phyloP scores from a whole-genome alignment of 192 early-diverging fungal genomes.

The Coemansia interrupta region DNA sequence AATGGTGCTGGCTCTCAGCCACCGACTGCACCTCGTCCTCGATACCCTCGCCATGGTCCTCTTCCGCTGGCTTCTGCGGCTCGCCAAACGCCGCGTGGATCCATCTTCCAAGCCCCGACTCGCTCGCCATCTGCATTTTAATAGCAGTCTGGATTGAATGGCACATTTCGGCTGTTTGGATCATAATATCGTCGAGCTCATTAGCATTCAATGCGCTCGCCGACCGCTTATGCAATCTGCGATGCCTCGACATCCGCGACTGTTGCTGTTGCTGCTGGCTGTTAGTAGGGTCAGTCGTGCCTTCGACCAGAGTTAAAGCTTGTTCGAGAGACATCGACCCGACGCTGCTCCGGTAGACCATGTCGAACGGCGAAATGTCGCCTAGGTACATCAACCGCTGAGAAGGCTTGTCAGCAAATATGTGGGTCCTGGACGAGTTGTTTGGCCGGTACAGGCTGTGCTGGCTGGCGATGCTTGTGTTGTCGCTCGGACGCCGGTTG shows the following conservation, averaged over 20 bases:
- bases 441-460: neutral
- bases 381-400: conserved; percentile 26
- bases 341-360: conserved; percentile 19
- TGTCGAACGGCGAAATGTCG: conserved; percentile 29
- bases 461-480: conserved; percentile 8
- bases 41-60: neutral
- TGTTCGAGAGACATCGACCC: conserved; percentile 42
- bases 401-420: neutral
- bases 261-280: neutral
- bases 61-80: neutral
- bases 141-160: conserved; percentile 49
- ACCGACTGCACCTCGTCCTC: neutral
- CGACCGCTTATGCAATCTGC: conserved; percentile 38
- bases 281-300: conserved; percentile 8
- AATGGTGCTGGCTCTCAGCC: neutral
- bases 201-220: conserved; percentile 28
- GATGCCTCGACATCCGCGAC: conserved; percentile 5
- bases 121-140: conserved; percentile 22
- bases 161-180: conserved; percentile 43
- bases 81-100: conserved; percentile 19
- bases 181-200: conserved; percentile 52
- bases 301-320: conserved; percentile 38
- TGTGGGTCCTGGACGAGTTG: neutral
- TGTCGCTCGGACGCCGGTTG: conserved; percentile 17
- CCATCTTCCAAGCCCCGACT: conserved; percentile 39